Evolutionary conservation across 1,284 basidiomycete genomes (phyloP).

Genomic region (Taiwanofungus camphoratus): DNA sequence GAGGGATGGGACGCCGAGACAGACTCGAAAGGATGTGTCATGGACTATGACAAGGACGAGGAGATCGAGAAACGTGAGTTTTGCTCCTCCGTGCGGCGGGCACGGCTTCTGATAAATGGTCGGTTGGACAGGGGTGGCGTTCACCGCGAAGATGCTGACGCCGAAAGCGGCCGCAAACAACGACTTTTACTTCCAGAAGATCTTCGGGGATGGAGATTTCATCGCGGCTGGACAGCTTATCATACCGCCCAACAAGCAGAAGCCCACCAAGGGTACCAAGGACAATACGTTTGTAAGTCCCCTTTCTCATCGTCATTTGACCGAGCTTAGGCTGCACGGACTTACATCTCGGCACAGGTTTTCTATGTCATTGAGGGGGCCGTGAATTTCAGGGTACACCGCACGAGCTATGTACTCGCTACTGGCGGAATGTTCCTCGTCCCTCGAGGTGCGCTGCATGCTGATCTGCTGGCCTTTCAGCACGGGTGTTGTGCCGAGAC

Average conservation of each 20-base stretch:
- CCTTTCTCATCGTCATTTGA: no score
- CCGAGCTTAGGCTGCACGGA: no score
- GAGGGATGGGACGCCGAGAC: constrained; percentile 89
- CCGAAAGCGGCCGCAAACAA: constrained; percentile 55
- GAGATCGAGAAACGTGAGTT: constrained; percentile 69
- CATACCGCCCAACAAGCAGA: constrained; percentile 73
- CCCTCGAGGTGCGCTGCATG: constrained; percentile 70
- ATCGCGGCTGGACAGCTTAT: constrained; percentile 86
- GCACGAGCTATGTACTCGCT: constrained; percentile 72
- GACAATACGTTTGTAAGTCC: constrained; percentile 95
- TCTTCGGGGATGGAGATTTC: constrained; percentile 91
- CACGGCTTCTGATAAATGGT: neutral
- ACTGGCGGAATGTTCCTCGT: constrained; percentile 88
- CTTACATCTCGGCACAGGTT: no score
- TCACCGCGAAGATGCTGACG: constrained; percentile 59
- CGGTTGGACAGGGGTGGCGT: constrained; percentile 67
- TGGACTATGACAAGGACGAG: constrained; percentile 58
- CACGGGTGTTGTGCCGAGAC: no score
- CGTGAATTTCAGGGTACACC: constrained; percentile 80
- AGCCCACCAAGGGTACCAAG: constrained; percentile 85
- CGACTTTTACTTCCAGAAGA: constrained; percentile 85
- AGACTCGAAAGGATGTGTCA: constrained; percentile 57
- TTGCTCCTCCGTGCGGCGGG: neutral
- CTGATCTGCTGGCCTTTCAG: no score
- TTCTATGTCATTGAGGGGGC: constrained; percentile 88